Conservation (phyloP, 2,329 filamentous ascomycete species). For the Colletotrichum aenigma region DNA sequence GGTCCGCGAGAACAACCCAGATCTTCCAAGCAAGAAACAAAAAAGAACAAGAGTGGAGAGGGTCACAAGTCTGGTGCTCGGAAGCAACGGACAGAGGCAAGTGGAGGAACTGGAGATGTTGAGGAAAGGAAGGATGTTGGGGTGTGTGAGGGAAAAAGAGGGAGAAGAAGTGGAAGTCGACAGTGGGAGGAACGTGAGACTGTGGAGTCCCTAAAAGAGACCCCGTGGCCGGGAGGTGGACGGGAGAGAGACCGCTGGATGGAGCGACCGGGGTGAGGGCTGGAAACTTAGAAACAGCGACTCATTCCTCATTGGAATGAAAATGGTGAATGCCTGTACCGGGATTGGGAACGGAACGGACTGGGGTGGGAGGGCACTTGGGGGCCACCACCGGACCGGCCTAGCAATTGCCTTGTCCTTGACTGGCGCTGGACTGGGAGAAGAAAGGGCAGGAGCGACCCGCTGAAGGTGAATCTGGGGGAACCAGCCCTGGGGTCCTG, state of each 20-base stretch:
- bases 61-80: neutral
- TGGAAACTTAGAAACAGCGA: slow-evolving; percentile 7
- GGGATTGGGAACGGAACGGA: neutral
- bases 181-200: slow-evolving; percentile 6
- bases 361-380: neutral
- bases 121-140: neutral
- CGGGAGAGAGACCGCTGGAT: neutral
- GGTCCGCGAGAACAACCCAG: neutral
- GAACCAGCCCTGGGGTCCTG: neutral
- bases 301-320: slow-evolving; percentile 1
- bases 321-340: neutral
- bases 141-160: slow-evolving; percentile 17
- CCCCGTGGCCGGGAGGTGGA: slow-evolving; percentile 7
- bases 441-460: neutral
- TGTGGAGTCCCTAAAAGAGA: slow-evolving; percentile 15
- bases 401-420: neutral
- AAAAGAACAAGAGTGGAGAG: neutral
- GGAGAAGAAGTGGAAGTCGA: slow-evolving; percentile 11
- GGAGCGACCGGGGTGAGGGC: neutral
- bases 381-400: neutral
- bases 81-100: neutral
- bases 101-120: neutral
- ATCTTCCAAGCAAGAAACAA: neutral
- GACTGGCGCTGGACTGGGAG: neutral
- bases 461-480: slow-evolving; percentile 13